Percentiles rank a stretch among this genome's conserved stretches.
phyloP scores from a whole-genome alignment of 2,329 filamentous ascomycete genomes.

The Immersiporthe knoxdaviesiana region DNA sequence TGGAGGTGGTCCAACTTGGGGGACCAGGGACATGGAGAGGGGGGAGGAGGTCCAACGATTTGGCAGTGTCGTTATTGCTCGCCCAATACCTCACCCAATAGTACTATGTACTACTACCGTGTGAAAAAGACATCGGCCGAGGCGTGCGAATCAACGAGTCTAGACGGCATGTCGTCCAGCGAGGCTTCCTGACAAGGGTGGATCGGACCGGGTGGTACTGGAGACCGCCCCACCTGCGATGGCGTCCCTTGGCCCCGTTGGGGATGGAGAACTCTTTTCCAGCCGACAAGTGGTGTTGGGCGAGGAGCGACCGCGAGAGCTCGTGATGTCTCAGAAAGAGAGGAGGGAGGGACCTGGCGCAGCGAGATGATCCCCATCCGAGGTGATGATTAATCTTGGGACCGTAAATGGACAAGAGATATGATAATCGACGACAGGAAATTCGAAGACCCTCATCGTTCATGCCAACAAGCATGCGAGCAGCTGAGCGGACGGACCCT shows the following conservation, averaged over 20 bases:
- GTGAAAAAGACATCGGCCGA: slow-evolving; percentile 21
- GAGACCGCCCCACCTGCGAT: slow-evolving; percentile 25
- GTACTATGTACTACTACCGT: slow-evolving; percentile 28
- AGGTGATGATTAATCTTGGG: slow-evolving; percentile 24
- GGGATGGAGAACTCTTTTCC: slow-evolving; percentile 20
- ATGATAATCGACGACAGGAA: background rate
- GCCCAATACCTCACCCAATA: slow-evolving; percentile 23
- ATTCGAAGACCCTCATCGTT: slow-evolving; percentile 8
- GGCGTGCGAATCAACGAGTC: slow-evolving; percentile 27
- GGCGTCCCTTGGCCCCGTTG: slow-evolving; percentile 25
- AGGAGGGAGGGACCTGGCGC: background rate
- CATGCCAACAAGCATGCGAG: slow-evolving; percentile 17
- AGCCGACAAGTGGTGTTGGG: slow-evolving; percentile 14
- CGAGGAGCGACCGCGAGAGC: slow-evolving; percentile 6
- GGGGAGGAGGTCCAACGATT: slow-evolving; percentile 19
- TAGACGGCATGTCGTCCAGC: slow-evolving; percentile 24
- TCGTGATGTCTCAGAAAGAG: background rate
- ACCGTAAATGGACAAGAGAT: slow-evolving; percentile 14
- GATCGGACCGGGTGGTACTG: slow-evolving; percentile 21
- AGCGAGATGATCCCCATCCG: slow-evolving; percentile 15
- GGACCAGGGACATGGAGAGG: slow-evolving; percentile 10
- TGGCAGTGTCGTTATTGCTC: slow-evolving; percentile 21
- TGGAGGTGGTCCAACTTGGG: slow-evolving; percentile 13
- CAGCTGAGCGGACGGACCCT: slow-evolving; percentile 2
- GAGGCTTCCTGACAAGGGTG: slow-evolving; percentile 25